phyloP scores from a whole-genome alignment of 2,329 filamentous ascomycete species.

The Exophiala sideris region DNA sequence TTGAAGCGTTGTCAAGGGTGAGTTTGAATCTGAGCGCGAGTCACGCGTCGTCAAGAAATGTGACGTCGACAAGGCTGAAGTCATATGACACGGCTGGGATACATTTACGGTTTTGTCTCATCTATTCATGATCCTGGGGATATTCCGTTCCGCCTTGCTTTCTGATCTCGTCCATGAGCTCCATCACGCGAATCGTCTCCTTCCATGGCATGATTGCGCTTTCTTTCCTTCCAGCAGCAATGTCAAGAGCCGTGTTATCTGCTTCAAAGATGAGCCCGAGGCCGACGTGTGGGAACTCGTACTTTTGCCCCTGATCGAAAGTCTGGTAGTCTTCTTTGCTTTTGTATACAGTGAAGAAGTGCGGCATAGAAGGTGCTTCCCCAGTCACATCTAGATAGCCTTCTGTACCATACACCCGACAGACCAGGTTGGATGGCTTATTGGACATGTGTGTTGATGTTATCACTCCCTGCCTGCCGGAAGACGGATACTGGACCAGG shows the following conservation, averaged over 20 bases:
- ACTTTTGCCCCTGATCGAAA: conserved; percentile 3
- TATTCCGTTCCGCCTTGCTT: conserved; percentile 61
- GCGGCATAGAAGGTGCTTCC: conserved; percentile 10
- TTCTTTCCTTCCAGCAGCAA: conserved; percentile 74
- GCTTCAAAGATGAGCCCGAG: conserved; percentile 48
- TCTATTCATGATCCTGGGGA: conserved; percentile 36
- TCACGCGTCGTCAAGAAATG: background rate
- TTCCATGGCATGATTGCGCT: conserved; percentile 72
- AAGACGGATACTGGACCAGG: conserved; percentile 40
- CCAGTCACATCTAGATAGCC: conserved; percentile 24
- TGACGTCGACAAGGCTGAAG: conserved; percentile 15
- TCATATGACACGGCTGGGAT: conserved; percentile 1
- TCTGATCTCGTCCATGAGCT: conserved; percentile 68
- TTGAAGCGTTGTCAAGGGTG: background rate
- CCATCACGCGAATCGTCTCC: conserved; percentile 83
- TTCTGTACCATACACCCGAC: conserved; percentile 24
- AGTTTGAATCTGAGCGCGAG: background rate
- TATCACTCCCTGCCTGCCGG: conserved; percentile 42
- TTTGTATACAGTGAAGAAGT: conserved; percentile 18
- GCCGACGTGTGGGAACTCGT: conserved; percentile 1
- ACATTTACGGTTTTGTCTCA: background rate
- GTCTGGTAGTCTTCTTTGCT: conserved; percentile 3
- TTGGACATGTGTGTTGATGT: conserved; percentile 37
- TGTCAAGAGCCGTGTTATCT: conserved; percentile 70
- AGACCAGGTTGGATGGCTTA: conserved; percentile 6